phyloP scores from a whole-genome alignment of 1,284 basidiomycete species.

The Takashimella koratensis region DNA sequence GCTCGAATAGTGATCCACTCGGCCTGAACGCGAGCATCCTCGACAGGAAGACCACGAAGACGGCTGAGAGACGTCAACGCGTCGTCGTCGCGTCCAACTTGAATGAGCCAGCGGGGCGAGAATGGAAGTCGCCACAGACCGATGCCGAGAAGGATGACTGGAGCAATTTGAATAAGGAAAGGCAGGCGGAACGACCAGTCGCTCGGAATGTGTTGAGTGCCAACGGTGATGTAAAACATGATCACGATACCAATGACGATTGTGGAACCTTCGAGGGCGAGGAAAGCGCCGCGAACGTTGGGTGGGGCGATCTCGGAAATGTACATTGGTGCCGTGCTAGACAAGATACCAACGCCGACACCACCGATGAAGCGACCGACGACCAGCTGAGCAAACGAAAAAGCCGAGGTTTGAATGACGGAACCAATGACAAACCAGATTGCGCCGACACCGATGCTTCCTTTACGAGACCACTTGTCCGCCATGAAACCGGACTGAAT shows the following conservation, averaged over 20 bases:
- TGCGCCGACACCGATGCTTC: slow-evolving; percentile 17
- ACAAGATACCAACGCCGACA: slow-evolving; percentile 33
- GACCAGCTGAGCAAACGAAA: slow-evolving; percentile 12
- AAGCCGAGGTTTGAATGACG: slow-evolving; percentile 27
- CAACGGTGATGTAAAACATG: slow-evolving; percentile 7
- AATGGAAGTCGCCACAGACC: slow-evolving; percentile 50
- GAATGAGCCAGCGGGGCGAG: slow-evolving; percentile 60
- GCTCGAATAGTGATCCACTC: slow-evolving; percentile 33
- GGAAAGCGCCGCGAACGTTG: slow-evolving; percentile 64
- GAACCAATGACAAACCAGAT: slow-evolving; percentile 27
- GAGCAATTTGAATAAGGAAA: slow-evolving; percentile 1
- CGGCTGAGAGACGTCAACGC: slow-evolving; percentile 18
- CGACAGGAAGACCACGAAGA: slow-evolving; percentile 24
- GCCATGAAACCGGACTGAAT: slow-evolving; percentile 23
- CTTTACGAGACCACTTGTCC: slow-evolving; percentile 23
- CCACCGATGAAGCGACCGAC: background rate
- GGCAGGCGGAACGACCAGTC: slow-evolving; percentile 20
- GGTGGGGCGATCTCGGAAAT: slow-evolving; percentile 24
- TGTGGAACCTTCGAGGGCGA: slow-evolving; percentile 49
- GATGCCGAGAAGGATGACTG: slow-evolving; percentile 22
- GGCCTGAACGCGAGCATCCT: slow-evolving; percentile 22
- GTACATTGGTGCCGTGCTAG: slow-evolving; percentile 38
- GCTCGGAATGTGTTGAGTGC: slow-evolving; percentile 14
- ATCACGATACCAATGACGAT: slow-evolving; percentile 21
- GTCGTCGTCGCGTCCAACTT: slow-evolving; percentile 32